phyloP scores from a whole-genome alignment of 495 filamentous ascomycete genomes.

The Astrothelium macrocarpum region DNA sequence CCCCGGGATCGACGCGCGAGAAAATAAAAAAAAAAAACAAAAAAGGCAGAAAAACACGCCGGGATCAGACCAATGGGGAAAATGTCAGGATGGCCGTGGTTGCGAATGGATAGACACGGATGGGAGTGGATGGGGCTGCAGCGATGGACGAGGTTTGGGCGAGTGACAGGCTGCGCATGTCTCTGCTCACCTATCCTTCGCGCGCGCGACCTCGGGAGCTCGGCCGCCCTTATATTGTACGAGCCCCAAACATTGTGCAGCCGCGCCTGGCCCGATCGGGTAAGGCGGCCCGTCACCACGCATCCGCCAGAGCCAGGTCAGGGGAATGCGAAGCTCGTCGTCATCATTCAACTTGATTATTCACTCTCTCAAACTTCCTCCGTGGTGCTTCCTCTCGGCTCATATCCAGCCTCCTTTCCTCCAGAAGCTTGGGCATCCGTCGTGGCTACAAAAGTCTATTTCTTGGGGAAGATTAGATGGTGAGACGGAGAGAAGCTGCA shows the following conservation, averaged over 20 bases:
- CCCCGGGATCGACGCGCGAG: no score
- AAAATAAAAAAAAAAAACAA: no score
- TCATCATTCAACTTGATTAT: background rate
- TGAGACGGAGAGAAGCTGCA: background rate
- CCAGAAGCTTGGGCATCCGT: background rate
- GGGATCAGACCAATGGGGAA: background rate
- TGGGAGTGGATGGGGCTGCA: conserved; percentile 2
- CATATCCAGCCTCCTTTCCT: background rate
- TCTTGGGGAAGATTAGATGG: background rate
- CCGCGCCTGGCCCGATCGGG: conserved; percentile 1
- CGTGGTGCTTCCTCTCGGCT: background rate
- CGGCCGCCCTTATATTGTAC: conserved; percentile 3
- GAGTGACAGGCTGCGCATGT: background rate
- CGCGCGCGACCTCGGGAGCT: conserved; percentile 1
- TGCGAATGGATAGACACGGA: background rate
- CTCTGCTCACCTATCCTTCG: background rate
- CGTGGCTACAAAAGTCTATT: background rate
- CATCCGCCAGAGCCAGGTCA: background rate
- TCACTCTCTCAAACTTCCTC: background rate
- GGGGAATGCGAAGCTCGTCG: background rate
- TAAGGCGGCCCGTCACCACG: background rate
- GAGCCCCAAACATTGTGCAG: conserved; percentile 1
- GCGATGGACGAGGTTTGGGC: background rate
- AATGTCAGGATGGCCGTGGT: background rate
- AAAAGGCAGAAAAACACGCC: no score